Conservation (phyloP, 768 basidiomycete genomes). For the Mycena sanguinolenta region DNA sequence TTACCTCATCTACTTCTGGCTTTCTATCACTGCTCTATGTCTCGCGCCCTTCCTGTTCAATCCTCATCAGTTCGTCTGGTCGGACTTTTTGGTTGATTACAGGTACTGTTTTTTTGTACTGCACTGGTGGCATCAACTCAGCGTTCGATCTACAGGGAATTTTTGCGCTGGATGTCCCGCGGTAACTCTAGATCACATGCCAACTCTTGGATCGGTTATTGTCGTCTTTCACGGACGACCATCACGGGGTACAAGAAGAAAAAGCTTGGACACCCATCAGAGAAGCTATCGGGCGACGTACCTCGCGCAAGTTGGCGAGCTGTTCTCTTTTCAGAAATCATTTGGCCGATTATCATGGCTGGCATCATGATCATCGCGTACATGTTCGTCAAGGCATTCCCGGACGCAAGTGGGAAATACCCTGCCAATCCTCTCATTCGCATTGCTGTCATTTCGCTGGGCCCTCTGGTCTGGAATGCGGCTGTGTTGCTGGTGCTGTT, state of each 20-base stretch:
- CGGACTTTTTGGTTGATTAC: conserved; percentile 97
- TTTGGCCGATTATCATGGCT: conserved; percentile 90
- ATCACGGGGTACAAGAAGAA: conserved; percentile 99
- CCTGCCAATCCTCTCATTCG: conserved; percentile 91
- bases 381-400: conserved; percentile 94
- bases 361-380: conserved; percentile 89
- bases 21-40: conserved; percentile 92
- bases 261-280: conserved; percentile 94
- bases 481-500: conserved; percentile 89
- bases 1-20: conserved; percentile 97
- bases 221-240: conserved; percentile 96
- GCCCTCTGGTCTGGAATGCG: conserved; percentile 96
- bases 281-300: conserved; percentile 95
- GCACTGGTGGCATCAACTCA: not conserved
- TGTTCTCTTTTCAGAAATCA: conserved; percentile 87
- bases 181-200: conserved; percentile 97
- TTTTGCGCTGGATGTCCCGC: conserved; percentile 98
- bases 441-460: conserved; percentile 92
- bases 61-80: conserved; percentile 98
- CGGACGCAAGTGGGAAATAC: conserved; percentile 65
- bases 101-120: conserved; percentile 60
- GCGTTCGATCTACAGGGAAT: conserved; percentile 73
- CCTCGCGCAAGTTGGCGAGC: conserved; percentile 95
- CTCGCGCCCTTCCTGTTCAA: conserved; percentile 99
- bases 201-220: conserved; percentile 99